Base-by-base conservation (phyloP, 2,329 filamentous ascomycete species). In the Apiospora phragmitis region DNA sequence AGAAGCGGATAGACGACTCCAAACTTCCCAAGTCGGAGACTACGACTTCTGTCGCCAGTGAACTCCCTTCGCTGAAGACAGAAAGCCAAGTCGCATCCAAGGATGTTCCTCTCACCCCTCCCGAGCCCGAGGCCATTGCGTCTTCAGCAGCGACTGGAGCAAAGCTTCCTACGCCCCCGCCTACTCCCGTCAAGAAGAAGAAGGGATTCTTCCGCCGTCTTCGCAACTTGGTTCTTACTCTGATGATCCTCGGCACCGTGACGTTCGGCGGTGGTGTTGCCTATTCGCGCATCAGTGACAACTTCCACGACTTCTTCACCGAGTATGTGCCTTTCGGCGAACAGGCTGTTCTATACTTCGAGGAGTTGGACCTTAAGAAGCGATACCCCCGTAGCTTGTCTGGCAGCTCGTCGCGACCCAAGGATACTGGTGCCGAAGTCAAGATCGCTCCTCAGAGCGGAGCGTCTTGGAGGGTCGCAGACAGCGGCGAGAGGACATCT, bases 301-400 rank as follows among this genome's bases (percentile, higher is more conserved):
- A 94, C 84, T 99, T 98, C 88, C 95, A 99, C 84, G 96, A 99
- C 83, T 96, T 98, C 86, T 99, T 99, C 84, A 98, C 95, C 77
- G 95, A 98, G 84, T 99, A 95, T 81, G 84, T 99, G 24, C 96
- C 96, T 29, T 97, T 93, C 76, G 96, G 95, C 77, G 96, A 99
- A 84, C 94, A 97, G 80, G 93, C 93, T 24, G 95, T 99, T 65
- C 90, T 97, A 35, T 98, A 97, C 84, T 91, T 99, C 68, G 96
- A 99, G 83, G 96, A 99, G 84, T 90, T 92, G 75, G 94, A 98
- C 78, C 98, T 97, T 85, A 90, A 92, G 80, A 94, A 92, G 83
- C 91, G 93, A 71, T 98, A 97, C 85, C 89, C 83, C 75, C 85
- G 82, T 78, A 84, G 82, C 75, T 70, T 81, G 49, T 76, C 77